Evolutionary conservation across 1,284 basidiomycete genomes (phyloP), one percentile per base, ranked within the genome.

Genomic region (Moesziomyces sp.): DNA sequence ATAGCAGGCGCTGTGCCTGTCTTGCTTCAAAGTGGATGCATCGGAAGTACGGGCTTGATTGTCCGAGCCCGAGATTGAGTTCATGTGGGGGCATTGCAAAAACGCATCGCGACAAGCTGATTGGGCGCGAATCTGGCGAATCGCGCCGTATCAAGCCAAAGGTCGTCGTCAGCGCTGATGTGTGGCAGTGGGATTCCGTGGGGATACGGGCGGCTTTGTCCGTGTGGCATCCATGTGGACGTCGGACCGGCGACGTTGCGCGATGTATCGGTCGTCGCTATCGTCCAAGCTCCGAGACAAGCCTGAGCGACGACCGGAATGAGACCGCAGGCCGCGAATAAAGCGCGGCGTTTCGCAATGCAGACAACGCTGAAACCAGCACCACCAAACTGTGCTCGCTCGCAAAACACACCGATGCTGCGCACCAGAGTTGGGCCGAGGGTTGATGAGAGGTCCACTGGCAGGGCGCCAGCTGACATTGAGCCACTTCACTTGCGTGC

Each of bases 181-280:
- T 18, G 11, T 54, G 5, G 13, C 10, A 10, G 38, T 18, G 38
- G 38, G 16, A 18, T 18, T 16, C 35, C 13, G 14, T 40, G 38
- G 38, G 3, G 38, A 1, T 51, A 33, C 45, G 43, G 13, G 42
- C 53, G 55, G 46, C 46, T 38, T 60, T 42, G 48, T 16, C 50
- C 57, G 48, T 59, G 57, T 60, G 58, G 64, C 58, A 56, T 18
- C 64, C 64, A 60, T 66, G 58, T 66, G 64, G 24, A 30, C 33
- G 19, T n/a, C 44, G 44, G 24, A 57, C 42, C 53, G 50, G 53
- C 28, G 42, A 53, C 9, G 58, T 33, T 24, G 13, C 26, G 26
- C 26, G 28, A 49, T 21, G 19, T 45, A 28, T 21, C 44, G 44
- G 44, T 9, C 13, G 11, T 24, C 19, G 19, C 44, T 9, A 45